A percentile compares a stretch with the other conserved stretches of the same genome.
These are phyloP conservation scores for Termitomyces sp. DNA, from an alignment of 768 basidiomycete species.

Conservation along the genomic window DNA sequence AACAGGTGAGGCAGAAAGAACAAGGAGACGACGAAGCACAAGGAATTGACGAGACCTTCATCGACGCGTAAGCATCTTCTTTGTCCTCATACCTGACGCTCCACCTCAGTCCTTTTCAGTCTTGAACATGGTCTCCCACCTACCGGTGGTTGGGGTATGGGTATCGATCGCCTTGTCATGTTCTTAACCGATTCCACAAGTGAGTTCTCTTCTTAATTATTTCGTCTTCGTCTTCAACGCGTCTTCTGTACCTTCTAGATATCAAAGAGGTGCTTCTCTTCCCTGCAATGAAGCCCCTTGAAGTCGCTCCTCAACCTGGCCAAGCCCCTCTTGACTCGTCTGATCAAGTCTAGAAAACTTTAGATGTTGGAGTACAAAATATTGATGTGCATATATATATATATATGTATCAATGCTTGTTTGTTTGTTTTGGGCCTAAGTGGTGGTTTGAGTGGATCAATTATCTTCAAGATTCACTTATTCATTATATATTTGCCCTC, in stretches of 20 bases:
- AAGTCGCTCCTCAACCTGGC: conserved; percentile 31
- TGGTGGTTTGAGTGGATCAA: too few species aligned
- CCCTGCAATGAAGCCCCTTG: conserved; percentile 94
- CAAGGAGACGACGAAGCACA: conserved; percentile 98
- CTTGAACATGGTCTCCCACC: conserved; percentile 97
- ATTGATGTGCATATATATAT: conserved; percentile 7
- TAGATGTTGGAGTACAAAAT: conserved; percentile 8
- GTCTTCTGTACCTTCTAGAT: conserved; percentile 40
- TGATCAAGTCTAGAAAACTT: conserved; percentile 27
- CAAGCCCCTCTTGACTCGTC: conserved; percentile 24
- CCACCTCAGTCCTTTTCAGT: conserved; percentile 32
- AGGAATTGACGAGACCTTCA: conserved; percentile 92
- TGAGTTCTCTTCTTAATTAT: conserved; percentile 30
- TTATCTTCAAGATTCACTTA: too few species aligned
- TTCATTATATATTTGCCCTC: too few species aligned
- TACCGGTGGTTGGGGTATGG: conserved; percentile 96
- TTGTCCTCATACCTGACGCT: conserved; percentile 7
- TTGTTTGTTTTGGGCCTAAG: too few species aligned
- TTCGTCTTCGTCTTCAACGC: background rate
- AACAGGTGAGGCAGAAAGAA: conserved; percentile 92
- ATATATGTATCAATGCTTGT: background rate
- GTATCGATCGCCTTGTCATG: conserved; percentile 96
- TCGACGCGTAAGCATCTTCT: conserved; percentile 73
- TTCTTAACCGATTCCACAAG: conserved; percentile 97
- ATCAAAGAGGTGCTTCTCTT: conserved; percentile 97